Conservation (phyloP, 768 basidiomycete species). For the Xerocomellus intermedius region DNA sequence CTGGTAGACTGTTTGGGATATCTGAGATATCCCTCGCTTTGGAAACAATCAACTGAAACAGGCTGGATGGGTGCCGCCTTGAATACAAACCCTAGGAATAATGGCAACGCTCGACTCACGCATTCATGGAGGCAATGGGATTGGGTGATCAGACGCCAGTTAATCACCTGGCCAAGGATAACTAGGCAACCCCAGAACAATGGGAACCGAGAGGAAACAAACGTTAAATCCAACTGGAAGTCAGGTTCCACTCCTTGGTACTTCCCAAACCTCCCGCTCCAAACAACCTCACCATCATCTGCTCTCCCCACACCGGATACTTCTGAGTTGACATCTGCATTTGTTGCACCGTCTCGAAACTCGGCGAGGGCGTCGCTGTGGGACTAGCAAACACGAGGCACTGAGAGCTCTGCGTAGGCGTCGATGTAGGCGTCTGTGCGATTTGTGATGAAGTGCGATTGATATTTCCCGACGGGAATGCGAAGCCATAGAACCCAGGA, state of each 20-base stretch:
- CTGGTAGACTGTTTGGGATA: too few species aligned
- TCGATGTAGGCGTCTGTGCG: constrained; percentile 20
- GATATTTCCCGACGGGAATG: constrained; percentile 25
- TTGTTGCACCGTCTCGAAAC: constrained; percentile 12
- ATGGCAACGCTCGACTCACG: too few species aligned
- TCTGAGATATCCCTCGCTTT: too few species aligned
- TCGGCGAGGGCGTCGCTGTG: constrained; percentile 12
- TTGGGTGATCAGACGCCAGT: too few species aligned
- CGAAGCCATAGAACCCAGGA: constrained; percentile 28
- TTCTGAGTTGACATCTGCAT: constrained; percentile 9
- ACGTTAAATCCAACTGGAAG: background rate
- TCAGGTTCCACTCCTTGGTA: constrained; percentile 11
- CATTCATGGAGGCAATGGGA: too few species aligned
- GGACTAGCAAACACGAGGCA: constrained; percentile 15
- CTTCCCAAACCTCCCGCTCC: constrained; percentile 7
- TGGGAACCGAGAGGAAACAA: background rate
- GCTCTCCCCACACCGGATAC: constrained; percentile 17
- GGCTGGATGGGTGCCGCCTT: too few species aligned
- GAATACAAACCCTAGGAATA: too few species aligned
- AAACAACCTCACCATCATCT: constrained; percentile 6
- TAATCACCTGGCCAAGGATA: background rate
- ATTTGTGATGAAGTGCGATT: constrained; percentile 22
- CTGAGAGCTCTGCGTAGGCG: constrained; percentile 13
- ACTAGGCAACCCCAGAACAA: background rate
- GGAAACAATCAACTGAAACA: too few species aligned